Evolutionary conservation across 2,329 filamentous ascomycete species (phyloP).

Genomic region (Albifimbria verrucaria): DNA sequence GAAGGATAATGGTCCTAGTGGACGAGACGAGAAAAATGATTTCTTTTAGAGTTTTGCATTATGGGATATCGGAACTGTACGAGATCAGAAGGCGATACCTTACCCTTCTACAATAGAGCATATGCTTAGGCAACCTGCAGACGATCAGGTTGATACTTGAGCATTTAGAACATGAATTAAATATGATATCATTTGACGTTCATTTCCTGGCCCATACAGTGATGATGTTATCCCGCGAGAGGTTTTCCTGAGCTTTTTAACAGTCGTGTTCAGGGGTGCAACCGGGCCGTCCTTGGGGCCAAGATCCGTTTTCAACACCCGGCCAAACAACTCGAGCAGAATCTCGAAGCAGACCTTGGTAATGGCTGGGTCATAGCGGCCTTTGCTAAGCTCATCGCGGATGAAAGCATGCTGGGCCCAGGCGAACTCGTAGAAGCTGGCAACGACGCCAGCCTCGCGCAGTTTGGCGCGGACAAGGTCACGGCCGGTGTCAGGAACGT

Average conservation of each 20-base stretch:
- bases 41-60: slow-evolving; percentile 2
- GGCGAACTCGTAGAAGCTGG: slow-evolving; percentile 85
- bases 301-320: slow-evolving; percentile 74
- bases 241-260: too few relatives aligned
- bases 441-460: slow-evolving; percentile 69
- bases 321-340: slow-evolving; percentile 78
- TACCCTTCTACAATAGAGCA: not conserved
- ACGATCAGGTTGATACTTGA: not conserved
- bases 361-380: slow-evolving; percentile 86
- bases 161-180: not conserved
- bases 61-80: not conserved
- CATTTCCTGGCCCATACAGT: too few relatives aligned
- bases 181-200: too few relatives aligned
- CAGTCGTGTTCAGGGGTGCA: slow-evolving; percentile 71
- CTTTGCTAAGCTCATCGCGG: slow-evolving; percentile 86
- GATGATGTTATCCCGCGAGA: too few relatives aligned
- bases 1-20: slow-evolving; percentile 10
- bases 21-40: slow-evolving; percentile 6
- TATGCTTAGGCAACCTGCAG: not conserved
- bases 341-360: slow-evolving; percentile 89
- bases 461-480: slow-evolving; percentile 81
- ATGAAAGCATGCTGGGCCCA: slow-evolving; percentile 96
- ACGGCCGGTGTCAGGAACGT: slow-evolving; percentile 78
- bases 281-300: slow-evolving; percentile 62
- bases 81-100: not conserved